Evolutionary conservation across 2,329 filamentous ascomycete species (phyloP).

Genomic region (Blastomyces emzantsi): DNA sequence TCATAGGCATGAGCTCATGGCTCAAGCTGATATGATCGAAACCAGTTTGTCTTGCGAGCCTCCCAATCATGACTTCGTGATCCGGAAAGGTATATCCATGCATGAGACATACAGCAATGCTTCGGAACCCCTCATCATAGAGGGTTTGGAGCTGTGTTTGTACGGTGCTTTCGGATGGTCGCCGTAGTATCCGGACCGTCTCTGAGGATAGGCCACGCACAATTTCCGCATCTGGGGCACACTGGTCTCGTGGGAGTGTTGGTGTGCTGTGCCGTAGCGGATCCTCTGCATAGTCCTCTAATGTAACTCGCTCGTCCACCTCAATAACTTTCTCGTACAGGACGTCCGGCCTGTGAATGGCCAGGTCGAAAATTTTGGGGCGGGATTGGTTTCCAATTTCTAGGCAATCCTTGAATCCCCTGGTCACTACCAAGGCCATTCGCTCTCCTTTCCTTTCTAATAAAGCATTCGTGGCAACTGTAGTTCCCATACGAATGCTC

Average conservation of each 20-base stretch:
- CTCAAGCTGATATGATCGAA: slow-evolving; percentile 75
- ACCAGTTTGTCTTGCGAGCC: slow-evolving; percentile 68
- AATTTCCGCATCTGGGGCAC: slow-evolving; percentile 43
- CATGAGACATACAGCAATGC: slow-evolving; percentile 84
- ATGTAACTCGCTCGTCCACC: slow-evolving; percentile 78
- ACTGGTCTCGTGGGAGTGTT: slow-evolving; percentile 28
- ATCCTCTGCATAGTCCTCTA: slow-evolving; percentile 89
- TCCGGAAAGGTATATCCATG: slow-evolving; percentile 86
- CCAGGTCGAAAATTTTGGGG: slow-evolving; percentile 83
- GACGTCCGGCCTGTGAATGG: slow-evolving; percentile 77
- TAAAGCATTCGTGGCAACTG: slow-evolving; percentile 85
- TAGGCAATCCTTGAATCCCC: slow-evolving; percentile 79
- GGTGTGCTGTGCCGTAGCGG: slow-evolving; percentile 56
- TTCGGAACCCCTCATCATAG: slow-evolving; percentile 61
- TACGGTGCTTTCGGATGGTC: slow-evolving; percentile 47
- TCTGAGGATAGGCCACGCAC: slow-evolving; percentile 67
- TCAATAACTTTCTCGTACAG: slow-evolving; percentile 81
- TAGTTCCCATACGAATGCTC: slow-evolving; percentile 92
- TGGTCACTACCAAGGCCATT: slow-evolving; percentile 78
- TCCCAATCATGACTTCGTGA: slow-evolving; percentile 71
- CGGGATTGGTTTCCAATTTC: slow-evolving; percentile 85
- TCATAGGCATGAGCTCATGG: slow-evolving; percentile 79
- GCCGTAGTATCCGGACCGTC: slow-evolving; percentile 58
- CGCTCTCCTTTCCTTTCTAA: slow-evolving; percentile 84
- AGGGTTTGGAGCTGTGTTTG: slow-evolving; percentile 56